Base-by-base conservation (phyloP, 2,329 filamentous ascomycete species). In the Hymenoscyphus scutula region DNA sequence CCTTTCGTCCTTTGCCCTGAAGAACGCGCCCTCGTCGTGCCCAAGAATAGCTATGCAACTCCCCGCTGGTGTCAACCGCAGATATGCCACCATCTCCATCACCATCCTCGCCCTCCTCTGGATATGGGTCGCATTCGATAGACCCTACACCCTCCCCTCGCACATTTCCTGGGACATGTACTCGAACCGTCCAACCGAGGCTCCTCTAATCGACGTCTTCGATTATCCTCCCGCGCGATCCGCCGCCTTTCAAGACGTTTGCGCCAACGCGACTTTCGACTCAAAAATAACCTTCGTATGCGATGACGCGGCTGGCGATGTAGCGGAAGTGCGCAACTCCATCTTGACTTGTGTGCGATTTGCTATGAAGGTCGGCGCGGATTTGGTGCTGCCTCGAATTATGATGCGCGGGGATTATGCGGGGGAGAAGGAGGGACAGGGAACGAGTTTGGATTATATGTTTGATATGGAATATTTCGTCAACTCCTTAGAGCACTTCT, bases 321-420 rank as follows among this genome's bases (percentile, higher is more conserved):
- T 72, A 8, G 70, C 69, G n/a, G 70, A 74, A 34, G 65, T 71
- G 8, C 66, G 71, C 34, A 73, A 73, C 54, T 71, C 69, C 30
- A 65, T 74, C 11, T 64, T 74, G 13, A 69, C 68, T 27, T 74
- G 72, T 60, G 65, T 73, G 19, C 64, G 71, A 17, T 72, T 71
- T 63, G 63, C 70, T 1, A 72, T 74, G 57, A 67, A 65, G 4
- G 71, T 67, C 11, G 72, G 72, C 19, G 71, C 64, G 11, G 65
- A 65, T 38, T 48, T 72, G 19, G 65, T 71, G 2, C 25, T 69
- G 10, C 70, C 70, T 15, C 61, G 61, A 59, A 70, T 71, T n/a
- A 54, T 65, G 3, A 41, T 68, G 27, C 64, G 60, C 13, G 48
- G 63, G 15, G 58, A 60, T 5, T 64, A 63, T 56, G 66, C 58